Evolutionary conservation across 768 basidiomycete genomes (phyloP).

Genomic region (Cystoderma amianthinum): DNA sequence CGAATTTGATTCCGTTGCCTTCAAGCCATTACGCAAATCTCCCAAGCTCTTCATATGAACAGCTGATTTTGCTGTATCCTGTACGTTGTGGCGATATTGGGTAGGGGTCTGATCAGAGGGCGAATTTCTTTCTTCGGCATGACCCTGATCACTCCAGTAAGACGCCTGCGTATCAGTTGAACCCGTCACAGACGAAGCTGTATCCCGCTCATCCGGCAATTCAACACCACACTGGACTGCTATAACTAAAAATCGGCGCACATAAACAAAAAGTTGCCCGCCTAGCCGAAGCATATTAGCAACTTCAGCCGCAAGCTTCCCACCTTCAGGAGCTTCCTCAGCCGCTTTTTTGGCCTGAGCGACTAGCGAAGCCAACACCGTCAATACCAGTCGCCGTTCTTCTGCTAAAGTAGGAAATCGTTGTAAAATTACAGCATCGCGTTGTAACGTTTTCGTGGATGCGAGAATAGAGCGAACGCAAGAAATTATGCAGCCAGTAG

Average conservation of each 20-base stretch:
- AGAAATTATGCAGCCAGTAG: slow-evolving; percentile 91
- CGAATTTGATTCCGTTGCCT: neutral
- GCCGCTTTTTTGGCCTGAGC: slow-evolving; percentile 68
- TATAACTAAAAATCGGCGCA: slow-evolving; percentile 72
- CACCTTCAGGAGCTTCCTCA: slow-evolving; percentile 38
- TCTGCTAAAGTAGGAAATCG: slow-evolving; percentile 59
- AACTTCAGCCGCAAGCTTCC: slow-evolving; percentile 47
- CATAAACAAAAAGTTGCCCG: slow-evolving; percentile 73
- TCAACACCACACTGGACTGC: slow-evolving; percentile 71
- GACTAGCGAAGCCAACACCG: slow-evolving; percentile 76
- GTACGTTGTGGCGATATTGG: slow-evolving; percentile 16
- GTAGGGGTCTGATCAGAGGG: slow-evolving; percentile 27
- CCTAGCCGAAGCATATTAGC: slow-evolving; percentile 77
- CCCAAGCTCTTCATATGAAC: slow-evolving; percentile 45
- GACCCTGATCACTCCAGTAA: slow-evolving; percentile 3
- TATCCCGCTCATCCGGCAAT: slow-evolving; percentile 45
- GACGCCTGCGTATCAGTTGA: slow-evolving; percentile 15
- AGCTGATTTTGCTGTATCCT: neutral
- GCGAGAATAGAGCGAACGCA: slow-evolving; percentile 85
- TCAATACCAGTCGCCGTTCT: slow-evolving; percentile 78
- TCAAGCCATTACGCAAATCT: slow-evolving; percentile 29
- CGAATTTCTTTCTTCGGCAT: slow-evolving; percentile 14
- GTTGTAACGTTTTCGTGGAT: slow-evolving; percentile 75
- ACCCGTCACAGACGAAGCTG: slow-evolving; percentile 17
- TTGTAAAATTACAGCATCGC: slow-evolving; percentile 71